Evolutionary conservation across 495 filamentous ascomycete genomes (phyloP), one percentile per base, ranked within the genome.

Genomic region (Chaetomium cochliodes): DNA sequence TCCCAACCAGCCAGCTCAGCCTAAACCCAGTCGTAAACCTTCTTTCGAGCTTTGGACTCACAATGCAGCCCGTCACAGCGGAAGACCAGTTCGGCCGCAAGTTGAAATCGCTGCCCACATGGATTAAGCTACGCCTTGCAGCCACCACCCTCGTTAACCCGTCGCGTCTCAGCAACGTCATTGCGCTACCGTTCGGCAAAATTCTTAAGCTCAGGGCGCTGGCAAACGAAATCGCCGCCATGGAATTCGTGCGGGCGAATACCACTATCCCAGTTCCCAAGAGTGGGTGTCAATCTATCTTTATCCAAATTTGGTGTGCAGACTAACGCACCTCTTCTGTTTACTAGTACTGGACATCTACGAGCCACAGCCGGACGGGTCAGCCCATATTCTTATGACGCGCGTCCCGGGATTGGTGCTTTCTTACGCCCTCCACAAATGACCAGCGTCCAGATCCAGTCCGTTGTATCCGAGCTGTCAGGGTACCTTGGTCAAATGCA

Each of bases 231-330:
- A 63, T 63, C 12, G 61, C 51, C 22, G 51, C 61, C 16, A 56
- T 63, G 61, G 52, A 57, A 30, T 63, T 56, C 57, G 61, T 63
- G 0, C 51, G 51, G 23, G 37, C 39, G 18, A 63, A 63, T 30
- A 63, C 61, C 5, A 63, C 61, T 39, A 57, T 63, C 37, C 61
- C 61, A 20, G 50, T 63, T n/a, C 51, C 61, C n/a, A 56, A 37
- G 22, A 47, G 61, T 63, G 50, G 2, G 25, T 37, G 6, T 12
- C 39, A 12, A 41, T 41, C 9, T 41, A 41, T 41, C 39, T 41
- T 12, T 4, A 15, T 41, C 13, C 3, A 7, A 39, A 44, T 2
- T 26, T 25, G 9, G 39, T 11, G 13, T 15, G 4, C 9, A 15
- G 39, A 11, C 39, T 41, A 41, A 41, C 39, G 6, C 39, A 41